phyloP scores from a whole-genome alignment of 129 eudicot species.

The Chrysanthemum seticuspe region DNA sequence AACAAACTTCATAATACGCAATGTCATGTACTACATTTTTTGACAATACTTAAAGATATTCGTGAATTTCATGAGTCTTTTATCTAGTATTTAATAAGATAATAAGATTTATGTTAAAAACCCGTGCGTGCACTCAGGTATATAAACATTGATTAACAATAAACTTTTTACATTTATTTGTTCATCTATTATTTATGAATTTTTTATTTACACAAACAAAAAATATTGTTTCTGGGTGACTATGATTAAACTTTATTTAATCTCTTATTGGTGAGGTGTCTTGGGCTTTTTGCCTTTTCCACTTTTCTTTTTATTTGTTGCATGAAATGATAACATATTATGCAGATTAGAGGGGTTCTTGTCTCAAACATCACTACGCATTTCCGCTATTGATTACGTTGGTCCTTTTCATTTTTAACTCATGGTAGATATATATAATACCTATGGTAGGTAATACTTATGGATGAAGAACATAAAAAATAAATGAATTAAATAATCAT shows the following conservation, averaged over 20 bases:
- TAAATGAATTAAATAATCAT: no score
- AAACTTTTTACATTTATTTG: no score
- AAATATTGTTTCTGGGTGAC: constrained; percentile 12
- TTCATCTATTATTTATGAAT: background rate
- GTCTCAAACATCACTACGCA: constrained; percentile 20
- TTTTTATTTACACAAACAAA: background rate
- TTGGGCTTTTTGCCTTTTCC: constrained; percentile 13
- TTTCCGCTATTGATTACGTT: background rate
- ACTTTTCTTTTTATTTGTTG: constrained; percentile 13
- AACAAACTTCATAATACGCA: no score
- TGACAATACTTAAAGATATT: no score
- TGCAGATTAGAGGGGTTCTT: constrained; percentile 35
- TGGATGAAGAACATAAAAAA: no score
- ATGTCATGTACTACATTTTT: no score
- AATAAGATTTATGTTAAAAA: no score
- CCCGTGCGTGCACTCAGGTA: no score
- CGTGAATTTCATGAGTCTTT: no score
- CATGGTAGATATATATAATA: background rate
- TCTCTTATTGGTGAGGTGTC: constrained; percentile 20
- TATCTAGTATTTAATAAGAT: no score
- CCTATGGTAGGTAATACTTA: no score
- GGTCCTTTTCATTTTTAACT: background rate
- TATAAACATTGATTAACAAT: no score
- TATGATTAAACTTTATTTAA: constrained; percentile 4
- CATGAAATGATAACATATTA: constrained; percentile 25